phyloP scores from a whole-genome alignment of 2,329 filamentous ascomycete genomes.

The Penicillium sp. region DNA sequence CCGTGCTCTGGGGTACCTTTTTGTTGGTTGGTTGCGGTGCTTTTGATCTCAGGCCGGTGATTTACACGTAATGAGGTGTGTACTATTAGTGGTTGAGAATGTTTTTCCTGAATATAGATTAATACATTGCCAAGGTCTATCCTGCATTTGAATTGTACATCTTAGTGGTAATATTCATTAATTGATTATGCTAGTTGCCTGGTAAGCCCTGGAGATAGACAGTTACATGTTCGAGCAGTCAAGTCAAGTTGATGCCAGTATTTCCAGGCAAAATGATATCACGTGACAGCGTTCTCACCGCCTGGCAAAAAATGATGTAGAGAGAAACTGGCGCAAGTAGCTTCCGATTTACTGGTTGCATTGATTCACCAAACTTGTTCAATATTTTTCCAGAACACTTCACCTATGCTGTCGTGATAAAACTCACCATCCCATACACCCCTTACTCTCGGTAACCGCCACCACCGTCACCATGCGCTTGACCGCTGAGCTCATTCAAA shows the following conservation, averaged over 20 bases:
- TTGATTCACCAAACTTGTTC: constrained; percentile 5
- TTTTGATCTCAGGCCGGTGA: constrained; percentile 22
- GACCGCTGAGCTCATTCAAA: constrained; percentile 90
- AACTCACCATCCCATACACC: not conserved
- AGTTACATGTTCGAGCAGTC: not conserved
- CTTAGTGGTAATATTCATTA: not conserved
- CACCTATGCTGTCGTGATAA: constrained; percentile 21
- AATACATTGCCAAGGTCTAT: constrained; percentile 16
- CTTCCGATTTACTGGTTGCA: constrained; percentile 13
- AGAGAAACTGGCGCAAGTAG: constrained; percentile 23
- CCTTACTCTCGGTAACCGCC: constrained; percentile 3
- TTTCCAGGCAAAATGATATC: not conserved
- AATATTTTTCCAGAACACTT: not conserved
- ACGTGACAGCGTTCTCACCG: constrained; percentile 11
- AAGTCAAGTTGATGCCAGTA: not conserved
- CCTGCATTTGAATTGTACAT: not conserved
- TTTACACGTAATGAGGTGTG: constrained; percentile 24
- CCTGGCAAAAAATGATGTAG: constrained; percentile 27
- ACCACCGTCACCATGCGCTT: constrained; percentile 75
- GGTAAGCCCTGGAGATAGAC: not conserved
- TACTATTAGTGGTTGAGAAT: constrained; percentile 20
- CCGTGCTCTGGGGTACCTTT: constrained; percentile 30
- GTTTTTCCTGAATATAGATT: constrained; percentile 25
- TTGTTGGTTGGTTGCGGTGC: constrained; percentile 14
- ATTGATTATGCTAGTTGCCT: not conserved